Conservation (phyloP, 2,329 filamentous ascomycete species). For the Emmonsiellopsis sp. region DNA sequence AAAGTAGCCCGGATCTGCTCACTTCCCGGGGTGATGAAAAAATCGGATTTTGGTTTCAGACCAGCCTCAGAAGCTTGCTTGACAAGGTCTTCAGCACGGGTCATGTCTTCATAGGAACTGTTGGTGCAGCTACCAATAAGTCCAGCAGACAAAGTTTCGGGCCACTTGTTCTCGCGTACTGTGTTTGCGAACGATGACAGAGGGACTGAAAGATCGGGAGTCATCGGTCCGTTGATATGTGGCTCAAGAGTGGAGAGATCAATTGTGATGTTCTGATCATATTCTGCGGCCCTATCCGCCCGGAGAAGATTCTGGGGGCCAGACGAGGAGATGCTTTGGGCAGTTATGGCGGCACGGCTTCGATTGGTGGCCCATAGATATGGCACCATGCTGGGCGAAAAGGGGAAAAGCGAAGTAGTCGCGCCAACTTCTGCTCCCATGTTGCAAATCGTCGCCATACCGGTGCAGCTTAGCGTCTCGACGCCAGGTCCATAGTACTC, state of each 20-base stretch:
- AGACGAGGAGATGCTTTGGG: conserved; percentile 51
- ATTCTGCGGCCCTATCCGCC: conserved; percentile 73
- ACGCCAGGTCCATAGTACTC: conserved; percentile 91
- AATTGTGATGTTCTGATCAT: conserved; percentile 85
- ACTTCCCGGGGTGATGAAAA: conserved; percentile 93
- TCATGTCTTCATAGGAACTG: conserved; percentile 98
- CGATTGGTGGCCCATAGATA: conserved; percentile 82
- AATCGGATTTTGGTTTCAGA: conserved; percentile 77
- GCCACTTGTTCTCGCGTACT: conserved; percentile 80
- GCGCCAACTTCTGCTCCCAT: conserved; percentile 86
- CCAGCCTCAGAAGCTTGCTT: conserved; percentile 86
- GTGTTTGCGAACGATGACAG: conserved; percentile 81
- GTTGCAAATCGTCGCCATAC: conserved; percentile 86
- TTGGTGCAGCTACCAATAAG: conserved; percentile 98
- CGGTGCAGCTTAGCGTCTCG: conserved; percentile 78
- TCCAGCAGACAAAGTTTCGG: conserved; percentile 79
- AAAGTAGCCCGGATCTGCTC: conserved; percentile 95
- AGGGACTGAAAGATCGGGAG: conserved; percentile 87
- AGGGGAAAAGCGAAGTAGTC: conserved; percentile 94
- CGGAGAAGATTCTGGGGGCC: conserved; percentile 56
- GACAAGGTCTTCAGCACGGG: conserved; percentile 81
- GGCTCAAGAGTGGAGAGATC: conserved; percentile 85
- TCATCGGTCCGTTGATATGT: conserved; percentile 95
- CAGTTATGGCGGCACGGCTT: conserved; percentile 57
- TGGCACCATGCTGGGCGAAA: conserved; percentile 69